Base-by-base conservation (phyloP, 345 rosid genomes). In the Moricandia moricandioides region DNA sequence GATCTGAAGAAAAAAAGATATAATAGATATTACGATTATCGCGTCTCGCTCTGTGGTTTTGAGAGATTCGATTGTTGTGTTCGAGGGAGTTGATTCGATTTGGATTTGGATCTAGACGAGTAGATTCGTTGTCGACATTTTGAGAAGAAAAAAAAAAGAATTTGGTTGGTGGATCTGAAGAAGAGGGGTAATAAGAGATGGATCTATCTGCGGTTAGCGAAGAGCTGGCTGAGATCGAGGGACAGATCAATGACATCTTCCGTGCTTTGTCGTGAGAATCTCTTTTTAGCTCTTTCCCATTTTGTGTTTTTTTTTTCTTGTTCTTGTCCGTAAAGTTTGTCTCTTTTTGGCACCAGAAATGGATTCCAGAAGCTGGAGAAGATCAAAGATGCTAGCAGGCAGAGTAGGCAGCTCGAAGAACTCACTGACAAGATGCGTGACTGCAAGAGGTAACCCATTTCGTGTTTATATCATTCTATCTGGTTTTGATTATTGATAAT, bases 331-430 rank as follows among this genome's bases (percentile, higher is more conserved):
- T 45, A 45, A 47, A 47, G 52, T 47, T 47, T n/a, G 18, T n/a
- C 2, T 43, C 14, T 43, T 47, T n/a, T n/a, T 11, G 8, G 8
- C 13, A 2, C 52, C 52, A 45, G 98, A 74, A 91, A 89, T 85
- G 98, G 97, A 6, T 93, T 95, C 80, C 97, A 92, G 84, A 95
- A 89, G 83, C 80, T 95, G 83, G 98, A 95, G 74, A 95, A 95
- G 84, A 85, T 95, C 58, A 95, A 95, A 85, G 99, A 95, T 81
- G 86, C 83, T 33, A 95, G 70, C 75, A 85, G 99, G 75, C 94
- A 90, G 78, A 88, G 94, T 70, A 87, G 97, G 78, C 98, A 95
- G 83, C 84, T 95, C 72, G 98, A 95, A 77, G 99, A 95, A 73
- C 97, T 95, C 76, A 89, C 98, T 1, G 97, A 82, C 39, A 92